Base-by-base conservation (phyloP, 805 yeast genomes). In the Candida vaughaniae region DNA sequence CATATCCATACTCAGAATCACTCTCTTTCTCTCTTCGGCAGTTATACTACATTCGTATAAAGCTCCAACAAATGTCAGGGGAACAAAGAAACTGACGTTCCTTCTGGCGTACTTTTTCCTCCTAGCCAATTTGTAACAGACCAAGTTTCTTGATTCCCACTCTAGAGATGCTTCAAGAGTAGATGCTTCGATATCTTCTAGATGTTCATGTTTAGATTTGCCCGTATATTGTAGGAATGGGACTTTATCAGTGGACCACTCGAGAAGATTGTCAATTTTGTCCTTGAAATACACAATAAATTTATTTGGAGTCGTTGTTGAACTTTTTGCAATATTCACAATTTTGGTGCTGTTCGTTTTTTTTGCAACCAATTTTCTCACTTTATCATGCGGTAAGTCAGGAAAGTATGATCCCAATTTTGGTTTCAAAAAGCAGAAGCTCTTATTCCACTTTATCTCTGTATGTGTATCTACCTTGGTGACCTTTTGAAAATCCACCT, bases 61-160 rank as follows among this genome's bases (percentile, higher is more conserved):
- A 0, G 80, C 88, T 5, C 90, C 91, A 2, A 84, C 75, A 59
- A 76, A 75, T 0, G 78, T 70, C 14, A 69, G 62, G 0, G 88
- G 86, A 11, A 75, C 59, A 48, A 67, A 79, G 5, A 78, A 50
- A 1, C 73, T 66, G 8, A 69, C 34, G 19, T 67, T 56, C 33
- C 78, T 60, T 9, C 52, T 53, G 0, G 77, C 75, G 47, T 74
- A 80, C 45, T 73, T 69, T 44, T 71, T 69, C 28, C 80, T 64
- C 46, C 89, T 67, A 14, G 56, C 85, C 39, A 81, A 53, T 39
- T 80, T 77, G 48, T 71, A 80, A 41, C 85, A 80, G 9, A 57
- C 63, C 38, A 64, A 41, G 34, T 60, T 53, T 12, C 52, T 38
- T 6, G 58, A 42, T 31, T 58, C 49, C 46, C 54, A 47, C 27